Conservation (phyloP, 495 filamentous ascomycete genomes). For the Aspergillus diversus region DNA sequence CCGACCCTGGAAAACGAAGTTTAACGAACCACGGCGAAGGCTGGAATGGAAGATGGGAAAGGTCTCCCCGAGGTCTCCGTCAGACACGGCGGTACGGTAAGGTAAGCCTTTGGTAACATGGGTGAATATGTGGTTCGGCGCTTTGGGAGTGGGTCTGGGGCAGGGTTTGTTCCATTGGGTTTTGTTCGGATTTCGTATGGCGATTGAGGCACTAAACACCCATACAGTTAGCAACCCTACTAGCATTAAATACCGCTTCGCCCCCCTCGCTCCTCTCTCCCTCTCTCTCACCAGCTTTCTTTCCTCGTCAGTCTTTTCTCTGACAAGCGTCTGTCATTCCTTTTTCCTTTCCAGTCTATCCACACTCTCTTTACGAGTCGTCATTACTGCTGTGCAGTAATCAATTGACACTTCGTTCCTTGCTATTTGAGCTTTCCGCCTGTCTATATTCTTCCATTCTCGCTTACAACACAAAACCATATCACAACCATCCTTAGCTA, state of each 20-base stretch:
- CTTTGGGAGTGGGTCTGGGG: slow-evolving; percentile 17
- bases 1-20: background rate
- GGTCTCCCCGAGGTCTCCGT: no score
- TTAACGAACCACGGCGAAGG: slow-evolving; percentile 3
- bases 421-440: slow-evolving; percentile 11
- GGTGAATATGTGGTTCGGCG: background rate
- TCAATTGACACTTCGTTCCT: slow-evolving; percentile 24
- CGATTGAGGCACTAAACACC: slow-evolving; percentile 11
- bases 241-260: slow-evolving; percentile 25
- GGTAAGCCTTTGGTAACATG: background rate
- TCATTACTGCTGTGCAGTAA: slow-evolving; percentile 45
- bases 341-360: slow-evolving; percentile 16
- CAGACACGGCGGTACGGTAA: background rate
- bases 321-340: slow-evolving; percentile 21
- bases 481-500: slow-evolving; percentile 18
- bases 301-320: slow-evolving; percentile 19
- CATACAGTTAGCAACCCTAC: slow-evolving; percentile 5
- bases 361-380: slow-evolving; percentile 20
- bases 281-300: slow-evolving; percentile 2
- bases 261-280: slow-evolving; percentile 19
- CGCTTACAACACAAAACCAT: slow-evolving; percentile 20
- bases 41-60: background rate
- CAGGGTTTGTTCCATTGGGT: slow-evolving; percentile 13
- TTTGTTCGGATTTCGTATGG: slow-evolving; percentile 1
- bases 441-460: slow-evolving; percentile 12